A percentile compares a stretch with the other conserved stretches of the same genome.
Conservation (phyloP, 208 protist species). For the Trypanosoma boissoni region DNA sequence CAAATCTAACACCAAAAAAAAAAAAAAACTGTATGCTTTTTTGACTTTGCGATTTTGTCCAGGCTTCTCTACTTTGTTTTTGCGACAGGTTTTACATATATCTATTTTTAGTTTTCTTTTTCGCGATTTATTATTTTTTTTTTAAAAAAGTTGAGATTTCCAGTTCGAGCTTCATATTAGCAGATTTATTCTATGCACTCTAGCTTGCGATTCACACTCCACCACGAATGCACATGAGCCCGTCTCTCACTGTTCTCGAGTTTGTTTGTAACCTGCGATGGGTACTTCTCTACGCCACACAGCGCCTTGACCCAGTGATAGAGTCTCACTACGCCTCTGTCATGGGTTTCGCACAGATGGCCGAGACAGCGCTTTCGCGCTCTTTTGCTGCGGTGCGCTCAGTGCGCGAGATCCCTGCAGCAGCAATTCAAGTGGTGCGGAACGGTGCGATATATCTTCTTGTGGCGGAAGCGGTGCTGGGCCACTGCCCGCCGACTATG, state of each 20-base stretch:
- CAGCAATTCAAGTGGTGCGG: slow-evolving; percentile 37
- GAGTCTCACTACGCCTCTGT: slow-evolving; percentile 45
- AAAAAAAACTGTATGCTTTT: no score
- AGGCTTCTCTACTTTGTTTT: no score
- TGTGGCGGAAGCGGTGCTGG: slow-evolving; percentile 62
- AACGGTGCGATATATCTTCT: slow-evolving; percentile 63
- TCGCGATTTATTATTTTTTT: no score
- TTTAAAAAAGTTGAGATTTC: no score
- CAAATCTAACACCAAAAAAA: no score
- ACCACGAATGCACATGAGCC: no score
- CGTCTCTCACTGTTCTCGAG: slow-evolving; percentile 45
- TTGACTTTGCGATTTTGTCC: no score
- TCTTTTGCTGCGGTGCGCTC: slow-evolving; percentile 28
- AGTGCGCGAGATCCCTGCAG: slow-evolving; percentile 38
- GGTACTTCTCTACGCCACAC: slow-evolving; percentile 41
- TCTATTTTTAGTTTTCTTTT: no score
- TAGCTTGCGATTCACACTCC: no score
- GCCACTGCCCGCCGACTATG: slow-evolving; percentile 67
- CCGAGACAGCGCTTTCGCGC: slow-evolving; percentile 13
- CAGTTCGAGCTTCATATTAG: no score
- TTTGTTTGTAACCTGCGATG: slow-evolving; percentile 71
- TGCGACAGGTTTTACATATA: no score
- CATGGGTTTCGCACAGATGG: slow-evolving; percentile 10
- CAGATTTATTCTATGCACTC: no score
- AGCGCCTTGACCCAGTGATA: slow-evolving; percentile 40